phyloP scores from a whole-genome alignment of 2,329 filamentous ascomycete genomes.

The Rhynchosporium graminicola region DNA sequence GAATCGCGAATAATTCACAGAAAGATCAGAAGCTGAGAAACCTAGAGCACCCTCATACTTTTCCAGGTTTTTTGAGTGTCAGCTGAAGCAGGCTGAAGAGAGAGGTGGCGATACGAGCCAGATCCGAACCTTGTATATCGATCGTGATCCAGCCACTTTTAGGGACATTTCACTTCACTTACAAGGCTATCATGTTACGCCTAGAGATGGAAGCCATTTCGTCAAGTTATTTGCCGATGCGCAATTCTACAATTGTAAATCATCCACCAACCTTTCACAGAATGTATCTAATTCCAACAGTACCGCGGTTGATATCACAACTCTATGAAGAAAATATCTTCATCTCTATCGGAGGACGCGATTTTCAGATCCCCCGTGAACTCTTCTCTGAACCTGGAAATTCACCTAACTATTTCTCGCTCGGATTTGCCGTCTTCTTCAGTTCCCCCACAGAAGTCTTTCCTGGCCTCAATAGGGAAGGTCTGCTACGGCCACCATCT shows the following conservation, averaged over 20 bases:
- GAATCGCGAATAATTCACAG: not conserved
- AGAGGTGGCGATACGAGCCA: constrained; percentile 41
- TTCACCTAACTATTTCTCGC: constrained; percentile 92
- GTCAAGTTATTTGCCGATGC: constrained; percentile 92
- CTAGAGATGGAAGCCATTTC: constrained; percentile 81
- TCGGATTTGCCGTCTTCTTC: constrained; percentile 89
- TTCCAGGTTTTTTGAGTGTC: constrained; percentile 87
- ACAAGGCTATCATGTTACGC: constrained; percentile 86
- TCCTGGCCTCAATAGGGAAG: constrained; percentile 73
- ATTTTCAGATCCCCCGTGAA: constrained; percentile 89
- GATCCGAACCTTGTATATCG: constrained; percentile 87
- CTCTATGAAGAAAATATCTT: constrained; percentile 91
- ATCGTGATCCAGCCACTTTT: constrained; percentile 88
- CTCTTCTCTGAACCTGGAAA: constrained; percentile 84
- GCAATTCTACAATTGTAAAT: constrained; percentile 84
- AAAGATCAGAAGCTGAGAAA: constrained; percentile 47
- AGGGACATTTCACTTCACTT: constrained; percentile 86
- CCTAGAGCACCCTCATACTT: constrained; percentile 90
- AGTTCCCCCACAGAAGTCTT: constrained; percentile 77
- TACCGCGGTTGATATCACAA: constrained; percentile 86
- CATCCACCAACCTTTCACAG: not conserved
- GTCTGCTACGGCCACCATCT: constrained; percentile 81
- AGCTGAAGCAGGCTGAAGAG: constrained; percentile 66
- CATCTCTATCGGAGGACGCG: constrained; percentile 81
- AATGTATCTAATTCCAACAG: constrained; percentile 46